phyloP scores from a whole-genome alignment of 2,329 filamentous ascomycete genomes.

The Penicillium fuscoglaucum region DNA sequence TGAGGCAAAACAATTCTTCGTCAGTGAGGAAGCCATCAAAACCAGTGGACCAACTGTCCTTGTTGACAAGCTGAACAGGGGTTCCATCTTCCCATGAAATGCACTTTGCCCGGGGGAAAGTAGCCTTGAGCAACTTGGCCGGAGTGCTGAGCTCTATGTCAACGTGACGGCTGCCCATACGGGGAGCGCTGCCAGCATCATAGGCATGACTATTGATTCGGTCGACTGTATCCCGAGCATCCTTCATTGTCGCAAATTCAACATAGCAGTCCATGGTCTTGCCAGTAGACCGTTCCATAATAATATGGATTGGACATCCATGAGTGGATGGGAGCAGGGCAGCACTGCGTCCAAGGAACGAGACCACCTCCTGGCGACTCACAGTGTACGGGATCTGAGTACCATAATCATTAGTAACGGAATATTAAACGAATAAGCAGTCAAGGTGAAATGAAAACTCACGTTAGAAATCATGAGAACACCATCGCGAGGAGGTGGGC shows the following conservation, averaged over 20 bases:
- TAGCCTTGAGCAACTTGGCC: conserved; percentile 50
- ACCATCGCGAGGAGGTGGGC: neutral
- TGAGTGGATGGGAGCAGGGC: conserved; percentile 38
- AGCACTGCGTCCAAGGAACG: conserved; percentile 49
- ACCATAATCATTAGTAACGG: neutral
- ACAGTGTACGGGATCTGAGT: conserved; percentile 52
- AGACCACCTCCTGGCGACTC: conserved; percentile 50
- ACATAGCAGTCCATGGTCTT: conserved; percentile 58
- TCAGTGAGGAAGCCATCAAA: conserved; percentile 54
- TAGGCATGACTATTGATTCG: conserved; percentile 38
- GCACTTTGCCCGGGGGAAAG: conserved; percentile 56
- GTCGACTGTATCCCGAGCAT: conserved; percentile 42
- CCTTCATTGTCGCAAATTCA: conserved; percentile 43
- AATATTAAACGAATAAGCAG: conserved; percentile 3
- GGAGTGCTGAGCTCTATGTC: conserved; percentile 50
- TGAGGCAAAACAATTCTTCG: conserved; percentile 51
- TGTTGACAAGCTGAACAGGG: conserved; percentile 36
- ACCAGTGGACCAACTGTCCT: conserved; percentile 49
- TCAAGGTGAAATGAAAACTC: neutral
- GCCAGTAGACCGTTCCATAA: conserved; percentile 58
- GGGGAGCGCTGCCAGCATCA: conserved; percentile 41
- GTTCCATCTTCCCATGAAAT: conserved; percentile 46
- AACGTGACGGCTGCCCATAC: conserved; percentile 51
- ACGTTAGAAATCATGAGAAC: conserved; percentile 9
- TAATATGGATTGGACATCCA: conserved; percentile 55